Base-by-base conservation (phyloP, 768 basidiomycete genomes). In the Boletus reticuloceps region DNA sequence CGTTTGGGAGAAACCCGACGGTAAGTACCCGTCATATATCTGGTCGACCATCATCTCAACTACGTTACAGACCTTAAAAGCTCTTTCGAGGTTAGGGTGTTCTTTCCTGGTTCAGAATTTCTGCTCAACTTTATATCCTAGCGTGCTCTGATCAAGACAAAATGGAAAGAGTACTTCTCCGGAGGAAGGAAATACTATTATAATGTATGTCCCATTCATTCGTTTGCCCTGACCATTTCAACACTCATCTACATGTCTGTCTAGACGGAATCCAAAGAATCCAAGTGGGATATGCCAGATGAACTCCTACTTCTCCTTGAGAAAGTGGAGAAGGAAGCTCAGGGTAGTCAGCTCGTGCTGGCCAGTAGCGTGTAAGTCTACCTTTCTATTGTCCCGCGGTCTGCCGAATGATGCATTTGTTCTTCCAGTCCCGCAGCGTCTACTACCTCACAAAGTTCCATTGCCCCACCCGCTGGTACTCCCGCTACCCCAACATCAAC, bases 1-100 rank as follows among this genome's bases (percentile, higher is more conserved):
- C 67, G 93, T 95, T 50, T 98, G 95, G 96, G 95, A 98, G 74
- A 99, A 98, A 69, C 97, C 97, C 56, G 91, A 95, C 70, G 91
- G 90, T 90, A 63, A 63, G 80, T 64, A 47, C 50, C 29, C 10
- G 51, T 53, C 50, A 31, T 45, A 38, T 44, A 34, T 48, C 19
- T 44, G 36, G 47, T 17, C 17, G 17, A 51, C 47, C 36, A 37
- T 55, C 29, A 47, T 50, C 42, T 61, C n/a, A 59, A 36, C 16
- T 32, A n/a, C 50, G 39, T 38, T 38, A 11, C 55, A 90, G 94
- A 91, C 22, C 78, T 98, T 47, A 97, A 95, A 74, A 86, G 91
- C 0, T 89, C 94, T 2, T 93, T 94, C 60, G 96, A 98, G 80
- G 90, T 94, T 64, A 57, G 77, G 31, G 36, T 45, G 36, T 47